Conservation (phyloP, 805 yeast species). For the Dipodascopsis uninucleata region DNA sequence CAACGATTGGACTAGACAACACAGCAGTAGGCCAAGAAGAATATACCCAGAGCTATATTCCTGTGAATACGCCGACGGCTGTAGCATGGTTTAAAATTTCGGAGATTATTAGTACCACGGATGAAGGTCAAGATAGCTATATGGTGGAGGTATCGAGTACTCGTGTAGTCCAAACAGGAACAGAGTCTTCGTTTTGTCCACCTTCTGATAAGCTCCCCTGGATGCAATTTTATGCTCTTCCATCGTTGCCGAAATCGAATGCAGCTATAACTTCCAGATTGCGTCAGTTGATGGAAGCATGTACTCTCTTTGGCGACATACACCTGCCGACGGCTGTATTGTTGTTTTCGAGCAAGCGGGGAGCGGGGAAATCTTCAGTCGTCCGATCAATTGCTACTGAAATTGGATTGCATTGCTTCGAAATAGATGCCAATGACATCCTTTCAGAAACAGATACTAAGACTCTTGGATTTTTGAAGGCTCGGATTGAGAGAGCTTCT, state of each 20-base stretch:
- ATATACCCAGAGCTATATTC: too few relatives aligned
- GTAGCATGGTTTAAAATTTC: constrained; percentile 83
- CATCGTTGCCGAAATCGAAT: constrained; percentile 30
- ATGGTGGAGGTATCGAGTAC: constrained; percentile 50
- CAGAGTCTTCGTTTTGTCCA: constrained; percentile 35
- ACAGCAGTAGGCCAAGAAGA: too few relatives aligned
- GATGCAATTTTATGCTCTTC: constrained; percentile 35
- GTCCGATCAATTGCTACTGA: constrained; percentile 53
- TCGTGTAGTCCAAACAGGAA: constrained; percentile 65
- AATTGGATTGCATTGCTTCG: constrained; percentile 63
- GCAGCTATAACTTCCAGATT: constrained; percentile 2
- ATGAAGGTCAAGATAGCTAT: constrained; percentile 6
- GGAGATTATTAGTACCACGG: constrained; percentile 39
- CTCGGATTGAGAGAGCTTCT: constrained; percentile 64
- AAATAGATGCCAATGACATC: constrained; percentile 65
- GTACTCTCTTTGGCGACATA: constrained; percentile 42
- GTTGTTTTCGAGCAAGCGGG: constrained; percentile 64
- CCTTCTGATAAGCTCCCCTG: constrained; percentile 22
- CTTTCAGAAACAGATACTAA: constrained; percentile 71
- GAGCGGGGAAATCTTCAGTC: constrained; percentile 72
- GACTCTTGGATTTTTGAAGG: constrained; percentile 72
- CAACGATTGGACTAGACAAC: constrained; percentile 31
- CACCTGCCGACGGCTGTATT: constrained; percentile 59
- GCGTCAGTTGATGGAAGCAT: constrained; percentile 6
- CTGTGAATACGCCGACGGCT: constrained; percentile 61